Evolutionary conservation across 2,329 filamentous ascomycete genomes (phyloP), one percentile per base, ranked within the genome.

Genomic region (Scedosporium dehoogii): DNA sequence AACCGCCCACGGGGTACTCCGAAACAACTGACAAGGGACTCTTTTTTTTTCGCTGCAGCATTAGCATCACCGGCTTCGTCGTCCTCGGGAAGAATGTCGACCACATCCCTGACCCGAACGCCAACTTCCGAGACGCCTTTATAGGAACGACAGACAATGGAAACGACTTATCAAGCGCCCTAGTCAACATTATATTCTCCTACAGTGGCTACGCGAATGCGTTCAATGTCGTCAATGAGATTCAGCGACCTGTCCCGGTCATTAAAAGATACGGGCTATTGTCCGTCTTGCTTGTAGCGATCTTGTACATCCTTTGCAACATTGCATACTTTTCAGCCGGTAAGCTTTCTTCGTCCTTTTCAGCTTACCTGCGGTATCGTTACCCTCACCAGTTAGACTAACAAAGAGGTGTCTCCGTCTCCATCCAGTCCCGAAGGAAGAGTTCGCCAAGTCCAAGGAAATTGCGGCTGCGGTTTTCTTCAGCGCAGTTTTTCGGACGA

Each of bases 141-240:
- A 64, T 67, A 0, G 75, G 75, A 2, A 73, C 72, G 0, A 70
- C 73, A 0, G 65, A 61, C 38, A 74, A 72, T 58, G 75, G 73
- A 29, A 74, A 76, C 61, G 72, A 73, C 25, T 63, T 76, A 0
- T 69, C 75, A 0, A 68, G 79, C 63, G 83, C 84, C 0, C 69
- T 88, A 25, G 78, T 84, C 58, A 85, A 80, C 61, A 81, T 87
- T 59, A 78, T 82, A 29, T 86, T 85, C 63, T 81, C 82, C 0
- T 87, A 85, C 64, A 70, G 74, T 0, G 84, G 84, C 1, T 86
- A 80, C 64, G 72, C 76, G 10, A 87, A 86, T 65, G 81, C 83
- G 0, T 86, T 86, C 71, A 85, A 85, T 64, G 76, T 87, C 3
- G 81, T 83, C 63, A 85, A 85, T 60, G 84, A 87, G 70, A 79